phyloP scores from a whole-genome alignment of 2,329 filamentous ascomycete species.

The Colletotrichum sidae region DNA sequence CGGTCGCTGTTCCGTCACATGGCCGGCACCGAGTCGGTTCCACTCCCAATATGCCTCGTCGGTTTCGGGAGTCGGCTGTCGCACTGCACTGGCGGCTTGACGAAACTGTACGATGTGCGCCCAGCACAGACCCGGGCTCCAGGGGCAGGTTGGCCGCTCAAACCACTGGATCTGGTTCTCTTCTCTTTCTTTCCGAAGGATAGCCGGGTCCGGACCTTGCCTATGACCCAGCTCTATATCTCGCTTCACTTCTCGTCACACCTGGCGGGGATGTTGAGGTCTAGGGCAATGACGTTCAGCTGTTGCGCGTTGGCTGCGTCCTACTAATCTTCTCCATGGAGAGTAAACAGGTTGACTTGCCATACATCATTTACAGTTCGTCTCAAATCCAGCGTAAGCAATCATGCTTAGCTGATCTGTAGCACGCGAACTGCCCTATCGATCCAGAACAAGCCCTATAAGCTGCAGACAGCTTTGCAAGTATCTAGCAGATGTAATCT shows the following conservation, averaged over 20 bases:
- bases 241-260: conserved; percentile 2
- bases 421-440: too few species aligned
- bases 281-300: too few species aligned
- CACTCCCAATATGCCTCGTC: conserved; percentile 7
- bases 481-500: conserved; percentile 8
- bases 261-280: conserved; percentile 14
- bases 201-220: conserved; percentile 9
- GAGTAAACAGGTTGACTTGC: too few species aligned
- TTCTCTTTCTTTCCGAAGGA: not conserved
- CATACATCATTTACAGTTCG: too few species aligned
- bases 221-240: not conserved
- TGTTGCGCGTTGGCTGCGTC: too few species aligned
- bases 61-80: conserved; percentile 7
- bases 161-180: too few species aligned
- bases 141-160: conserved; percentile 13
- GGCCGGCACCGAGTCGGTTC: conserved; percentile 20
- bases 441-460: too few species aligned
- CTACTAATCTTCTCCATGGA: too few species aligned
- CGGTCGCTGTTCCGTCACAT: conserved; percentile 33
- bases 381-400: too few species aligned
- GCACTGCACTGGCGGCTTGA: conserved; percentile 32
- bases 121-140: conserved; percentile 8
- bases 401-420: too few species aligned
- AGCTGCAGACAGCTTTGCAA: not conserved
- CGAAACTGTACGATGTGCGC: conserved; percentile 23